Conservation (phyloP, 352 stramenopile genomes). For the Phytophthora melonis region DNA sequence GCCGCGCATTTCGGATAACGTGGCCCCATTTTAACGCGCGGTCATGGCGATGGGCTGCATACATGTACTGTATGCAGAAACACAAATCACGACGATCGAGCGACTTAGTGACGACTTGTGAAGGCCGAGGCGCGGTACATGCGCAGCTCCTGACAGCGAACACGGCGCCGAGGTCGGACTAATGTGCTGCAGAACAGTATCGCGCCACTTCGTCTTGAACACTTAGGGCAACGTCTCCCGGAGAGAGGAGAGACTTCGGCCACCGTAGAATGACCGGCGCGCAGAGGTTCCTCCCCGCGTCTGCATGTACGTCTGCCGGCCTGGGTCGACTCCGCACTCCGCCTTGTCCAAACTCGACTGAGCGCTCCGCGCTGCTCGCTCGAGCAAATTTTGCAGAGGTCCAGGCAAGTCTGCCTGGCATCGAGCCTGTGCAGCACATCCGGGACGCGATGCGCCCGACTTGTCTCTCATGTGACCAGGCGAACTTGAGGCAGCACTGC, state of each 20-base stretch:
- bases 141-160: conserved; percentile 8
- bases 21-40: not conserved
- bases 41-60: conserved; percentile 24
- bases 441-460: conserved; percentile 13
- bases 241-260: not conserved
- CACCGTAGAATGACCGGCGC: not conserved
- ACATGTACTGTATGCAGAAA: conserved; percentile 8
- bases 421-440: conserved; percentile 16
- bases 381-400: conserved; percentile 21
- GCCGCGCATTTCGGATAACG: too few species aligned
- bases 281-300: not conserved
- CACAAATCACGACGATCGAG: conserved; percentile 25
- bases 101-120: conserved; percentile 28
- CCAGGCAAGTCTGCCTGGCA: conserved; percentile 27
- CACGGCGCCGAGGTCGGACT: conserved; percentile 17
- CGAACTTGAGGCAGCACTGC: conserved; percentile 16
- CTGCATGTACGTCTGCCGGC: not conserved
- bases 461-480: conserved; percentile 39
- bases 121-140: conserved; percentile 13
- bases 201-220: too few species aligned
- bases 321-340: not conserved
- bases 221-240: too few species aligned
- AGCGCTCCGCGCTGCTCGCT: not conserved
- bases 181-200: conserved; percentile 21
- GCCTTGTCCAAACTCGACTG: conserved; percentile 17